Base-by-base conservation (phyloP, 441 rosid species). In the Monsonia emarginata region DNA sequence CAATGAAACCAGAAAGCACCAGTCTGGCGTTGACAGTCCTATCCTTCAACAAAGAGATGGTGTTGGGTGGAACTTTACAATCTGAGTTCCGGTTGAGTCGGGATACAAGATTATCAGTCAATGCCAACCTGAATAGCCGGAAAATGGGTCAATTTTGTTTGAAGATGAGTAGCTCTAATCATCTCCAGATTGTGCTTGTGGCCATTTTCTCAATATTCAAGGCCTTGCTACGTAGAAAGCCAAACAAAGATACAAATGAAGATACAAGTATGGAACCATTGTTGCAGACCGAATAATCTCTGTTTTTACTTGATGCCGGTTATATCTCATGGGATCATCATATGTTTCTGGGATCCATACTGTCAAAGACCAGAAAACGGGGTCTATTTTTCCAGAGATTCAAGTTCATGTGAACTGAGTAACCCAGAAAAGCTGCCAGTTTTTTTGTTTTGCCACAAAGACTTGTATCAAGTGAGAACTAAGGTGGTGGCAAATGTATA, bases 91-190 rank as follows among this genome's bases (percentile, higher is more conserved):
- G 78, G 73, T 85, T 88, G 71, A 74, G 62, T 26, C 76, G 89
- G 57, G 86, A 77, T 60, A 82, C 82, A 60, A 87, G 71, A 74
- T 5, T 90, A 57, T 75, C 79, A 22, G 70, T 87, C 58, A 83
- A 73, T 69, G 78, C 86, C 65, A 90, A 87, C 71, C 57, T 93
- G 75, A 93, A 90, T 61, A 88, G 79, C 77, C 82, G 78, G 81
- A 85, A 81, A 71, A 80, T 86, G 93, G 97, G 98, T 38, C 83
- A 86, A 79, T 52, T 93, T 24, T 66, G 77, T 44, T 30, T 93
- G 61, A 90, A 82, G 81, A 77, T 82, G 54, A 85, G 78, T 68
- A 88, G 87, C 79, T 82, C 96, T 2, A 83, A 83, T 74, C 93
- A 83, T 56, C 61, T 86, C 78, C 90, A 86, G 79, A 77, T 86